These are phyloP conservation scores for Diaporthe nobilis DNA, from an alignment of 2,329 filamentous ascomycete genomes.

Conservation along the genomic window DNA sequence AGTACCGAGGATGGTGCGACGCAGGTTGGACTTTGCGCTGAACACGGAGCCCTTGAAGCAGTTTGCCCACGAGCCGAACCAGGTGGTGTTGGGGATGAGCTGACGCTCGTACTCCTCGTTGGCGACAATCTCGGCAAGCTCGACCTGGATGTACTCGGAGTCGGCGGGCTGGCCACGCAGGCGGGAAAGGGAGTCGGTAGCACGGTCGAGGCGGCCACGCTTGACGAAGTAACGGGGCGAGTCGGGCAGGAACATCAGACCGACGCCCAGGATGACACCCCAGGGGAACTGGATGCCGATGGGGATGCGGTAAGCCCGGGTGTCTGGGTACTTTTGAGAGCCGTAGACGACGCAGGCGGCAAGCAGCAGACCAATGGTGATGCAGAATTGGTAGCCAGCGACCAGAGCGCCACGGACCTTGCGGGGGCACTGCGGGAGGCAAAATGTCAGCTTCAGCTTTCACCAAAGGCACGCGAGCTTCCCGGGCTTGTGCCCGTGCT, in stretches of 20 bases:
- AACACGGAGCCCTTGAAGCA: constrained; percentile 76
- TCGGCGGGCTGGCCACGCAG: constrained; percentile 82
- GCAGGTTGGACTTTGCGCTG: constrained; percentile 76
- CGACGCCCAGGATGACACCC: constrained; percentile 80
- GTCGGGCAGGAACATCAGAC: constrained; percentile 84
- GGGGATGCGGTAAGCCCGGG: constrained; percentile 82
- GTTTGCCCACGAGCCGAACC: constrained; percentile 77
- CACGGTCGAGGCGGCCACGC: constrained; percentile 77
- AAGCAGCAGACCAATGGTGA: constrained; percentile 83
- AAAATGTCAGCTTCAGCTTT: constrained; percentile 39
- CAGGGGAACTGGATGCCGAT: constrained; percentile 86
- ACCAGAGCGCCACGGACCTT: constrained; percentile 84
- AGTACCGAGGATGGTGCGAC: constrained; percentile 79
- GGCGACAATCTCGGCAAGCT: constrained; percentile 88
- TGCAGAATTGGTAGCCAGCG: constrained; percentile 87
- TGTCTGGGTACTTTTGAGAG: constrained; percentile 73
- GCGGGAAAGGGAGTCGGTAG: constrained; percentile 72
- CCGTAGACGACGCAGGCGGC: constrained; percentile 82
- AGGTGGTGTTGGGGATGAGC: constrained; percentile 75
- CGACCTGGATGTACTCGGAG: constrained; percentile 82
- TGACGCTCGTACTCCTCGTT: constrained; percentile 89
- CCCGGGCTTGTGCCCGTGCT: constrained; percentile 43
- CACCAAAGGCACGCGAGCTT: background rate
- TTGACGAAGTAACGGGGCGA: constrained; percentile 90
- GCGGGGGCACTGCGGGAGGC: constrained; percentile 63